A percentile compares a stretch with the other conserved stretches of the same genome.
phyloP scores from a whole-genome alignment of 257 asterid species.

The Knoxia roxburghii region DNA sequence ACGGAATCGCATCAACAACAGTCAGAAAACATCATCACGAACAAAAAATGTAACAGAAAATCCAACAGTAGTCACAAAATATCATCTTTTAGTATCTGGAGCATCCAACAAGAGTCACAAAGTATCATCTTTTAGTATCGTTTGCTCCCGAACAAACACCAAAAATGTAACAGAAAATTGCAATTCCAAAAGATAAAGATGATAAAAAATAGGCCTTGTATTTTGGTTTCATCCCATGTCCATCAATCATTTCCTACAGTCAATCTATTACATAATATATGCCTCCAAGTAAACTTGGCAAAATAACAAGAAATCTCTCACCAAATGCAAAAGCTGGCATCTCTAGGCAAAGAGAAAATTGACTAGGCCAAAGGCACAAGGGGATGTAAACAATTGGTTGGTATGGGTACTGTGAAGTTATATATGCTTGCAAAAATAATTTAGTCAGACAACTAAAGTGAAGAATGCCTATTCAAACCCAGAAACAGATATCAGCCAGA shows the following conservation, averaged over 20 bases:
- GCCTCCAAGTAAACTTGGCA: background rate
- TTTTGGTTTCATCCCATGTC: slow-evolving; percentile 1
- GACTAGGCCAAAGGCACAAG: background rate
- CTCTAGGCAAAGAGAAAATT: slow-evolving; percentile 1
- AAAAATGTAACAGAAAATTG: no score
- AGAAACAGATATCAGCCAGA: slow-evolving; percentile 4
- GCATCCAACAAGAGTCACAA: no score
- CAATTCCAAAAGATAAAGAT: no score
- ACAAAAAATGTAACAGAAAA: no score
- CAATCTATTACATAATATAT: slow-evolving; percentile 4
- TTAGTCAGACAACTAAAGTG: slow-evolving; percentile 1
- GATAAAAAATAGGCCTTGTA: no score
- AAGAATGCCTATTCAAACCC: slow-evolving; percentile 4
- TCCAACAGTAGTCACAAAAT: no score
- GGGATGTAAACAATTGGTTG: background rate
- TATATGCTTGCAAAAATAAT: background rate
- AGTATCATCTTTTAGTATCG: no score
- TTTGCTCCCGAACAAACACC: no score
- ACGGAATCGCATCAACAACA: no score
- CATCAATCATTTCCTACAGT: slow-evolving; percentile 1
- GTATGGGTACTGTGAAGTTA: background rate
- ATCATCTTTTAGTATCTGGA: no score
- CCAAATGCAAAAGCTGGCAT: background rate
- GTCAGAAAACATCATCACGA: no score
- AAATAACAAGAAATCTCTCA: background rate